These are phyloP conservation scores for Emmonsiellopsis sp. DNA, from an alignment of 2,329 filamentous ascomycete species.

Conservation along the genomic window DNA sequence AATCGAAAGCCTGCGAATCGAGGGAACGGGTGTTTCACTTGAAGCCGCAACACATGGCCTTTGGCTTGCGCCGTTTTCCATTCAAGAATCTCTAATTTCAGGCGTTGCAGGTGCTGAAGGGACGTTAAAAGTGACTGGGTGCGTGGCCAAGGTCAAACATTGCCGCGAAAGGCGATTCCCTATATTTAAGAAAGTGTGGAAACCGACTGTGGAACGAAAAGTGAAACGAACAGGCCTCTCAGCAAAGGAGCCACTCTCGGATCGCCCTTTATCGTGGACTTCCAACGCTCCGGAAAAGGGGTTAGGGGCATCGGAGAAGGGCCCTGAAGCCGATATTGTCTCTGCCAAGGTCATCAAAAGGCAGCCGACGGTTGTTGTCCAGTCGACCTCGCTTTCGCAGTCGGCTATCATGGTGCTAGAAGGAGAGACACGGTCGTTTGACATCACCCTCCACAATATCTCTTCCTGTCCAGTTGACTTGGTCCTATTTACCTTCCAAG, in stretches of 20 bases:
- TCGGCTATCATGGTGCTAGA: slow-evolving; percentile 87
- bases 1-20: slow-evolving; percentile 69
- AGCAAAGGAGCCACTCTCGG: slow-evolving; percentile 41
- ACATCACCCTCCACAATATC: slow-evolving; percentile 68
- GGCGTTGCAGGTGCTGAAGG: slow-evolving; percentile 61
- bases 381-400: slow-evolving; percentile 68
- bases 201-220: slow-evolving; percentile 58
- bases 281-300: slow-evolving; percentile 30
- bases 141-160: slow-evolving; percentile 66
- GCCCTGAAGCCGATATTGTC: slow-evolving; percentile 26
- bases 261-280: slow-evolving; percentile 38
- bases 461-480: slow-evolving; percentile 72
- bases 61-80: slow-evolving; percentile 68
- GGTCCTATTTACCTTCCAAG: slow-evolving; percentile 77
- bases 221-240: slow-evolving; percentile 64
- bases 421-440: slow-evolving; percentile 71
- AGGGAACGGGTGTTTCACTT: slow-evolving; percentile 64
- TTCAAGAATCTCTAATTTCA: slow-evolving; percentile 64
- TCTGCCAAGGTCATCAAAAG: slow-evolving; percentile 65
- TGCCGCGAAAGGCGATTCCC: slow-evolving; percentile 77
- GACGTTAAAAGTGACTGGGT: slow-evolving; percentile 64
- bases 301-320: slow-evolving; percentile 23
- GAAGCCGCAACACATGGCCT: slow-evolving; percentile 56
- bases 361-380: slow-evolving; percentile 68
- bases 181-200: slow-evolving; percentile 71